phyloP scores from a whole-genome alignment of 176 grass and related monocot species.

The Neostapfia colusana region DNA sequence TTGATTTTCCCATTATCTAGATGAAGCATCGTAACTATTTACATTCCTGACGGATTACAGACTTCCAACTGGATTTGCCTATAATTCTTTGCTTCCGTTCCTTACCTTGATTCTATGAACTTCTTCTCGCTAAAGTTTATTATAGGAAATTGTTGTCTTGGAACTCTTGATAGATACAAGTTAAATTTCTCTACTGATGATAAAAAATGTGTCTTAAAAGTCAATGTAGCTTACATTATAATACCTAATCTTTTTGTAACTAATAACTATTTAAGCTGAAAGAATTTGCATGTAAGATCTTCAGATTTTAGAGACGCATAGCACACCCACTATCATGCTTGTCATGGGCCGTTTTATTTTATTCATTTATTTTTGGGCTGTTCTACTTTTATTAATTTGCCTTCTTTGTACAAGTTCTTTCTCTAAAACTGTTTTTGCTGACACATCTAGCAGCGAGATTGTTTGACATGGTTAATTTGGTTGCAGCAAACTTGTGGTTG shows the following conservation, averaged over 20 bases:
- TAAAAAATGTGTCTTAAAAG: not conserved
- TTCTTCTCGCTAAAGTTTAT: constrained; percentile 8
- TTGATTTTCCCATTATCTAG: constrained; percentile 20
- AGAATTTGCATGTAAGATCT: constrained; percentile 10
- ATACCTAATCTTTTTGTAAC: not conserved
- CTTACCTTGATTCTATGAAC: not conserved
- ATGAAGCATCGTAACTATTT: constrained; percentile 9
- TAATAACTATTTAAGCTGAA: not conserved
- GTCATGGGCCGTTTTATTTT: not conserved
- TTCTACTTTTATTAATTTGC: not conserved
- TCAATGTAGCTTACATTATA: not conserved
- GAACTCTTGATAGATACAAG: constrained; percentile 15
- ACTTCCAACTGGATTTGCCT: not conserved
- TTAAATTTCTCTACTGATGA: constrained; percentile 29
- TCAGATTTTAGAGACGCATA: not conserved
- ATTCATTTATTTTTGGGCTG: not conserved
- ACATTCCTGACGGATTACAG: constrained; percentile 1
- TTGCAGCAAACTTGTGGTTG: constrained; percentile 84
- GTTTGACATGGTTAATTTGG: constrained; percentile 8
- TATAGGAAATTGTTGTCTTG: not conserved
- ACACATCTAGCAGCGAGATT: not conserved
- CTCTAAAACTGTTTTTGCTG: constrained; percentile 4
- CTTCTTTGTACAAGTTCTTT: constrained; percentile 10
- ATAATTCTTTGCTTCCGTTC: not conserved
- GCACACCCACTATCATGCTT: constrained; percentile 4